Percentiles rank a stretch among this genome's conserved stretches.
Conservation (phyloP, 164 flowering plant genomes). For the Vitis riparia region DNA sequence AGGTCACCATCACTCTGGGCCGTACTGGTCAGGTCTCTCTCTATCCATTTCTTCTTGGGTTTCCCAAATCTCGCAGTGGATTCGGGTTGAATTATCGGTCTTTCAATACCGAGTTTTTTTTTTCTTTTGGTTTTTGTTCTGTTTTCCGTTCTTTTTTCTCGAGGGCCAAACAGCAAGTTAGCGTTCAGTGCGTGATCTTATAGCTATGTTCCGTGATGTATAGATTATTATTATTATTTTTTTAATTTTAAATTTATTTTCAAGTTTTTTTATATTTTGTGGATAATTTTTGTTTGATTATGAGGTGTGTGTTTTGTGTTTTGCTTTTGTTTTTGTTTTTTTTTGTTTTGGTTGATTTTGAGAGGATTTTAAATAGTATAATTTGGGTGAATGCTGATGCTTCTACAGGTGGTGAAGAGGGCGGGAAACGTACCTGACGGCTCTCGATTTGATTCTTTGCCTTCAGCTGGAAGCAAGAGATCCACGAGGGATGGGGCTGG, state of each 20-base stretch:
- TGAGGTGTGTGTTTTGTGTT: too few species aligned
- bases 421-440: not conserved
- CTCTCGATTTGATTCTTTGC: not conserved
- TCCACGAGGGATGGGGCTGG: not conserved
- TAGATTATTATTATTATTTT: too few species aligned
- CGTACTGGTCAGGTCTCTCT: conserved; percentile 2
- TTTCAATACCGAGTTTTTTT: not conserved
- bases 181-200: too few species aligned
- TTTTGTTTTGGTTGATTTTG: not conserved
- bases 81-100: not conserved
- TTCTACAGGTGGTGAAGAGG: conserved; percentile 4
- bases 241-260: too few species aligned
- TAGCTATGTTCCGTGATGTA: too few species aligned
- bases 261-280: too few species aligned
- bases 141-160: too few species aligned
- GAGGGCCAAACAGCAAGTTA: too few species aligned
- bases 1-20: conserved; percentile 6
- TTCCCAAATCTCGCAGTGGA: not conserved
- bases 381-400: too few species aligned
- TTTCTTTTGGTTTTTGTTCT: not conserved
- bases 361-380: too few species aligned
- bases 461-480: not conserved
- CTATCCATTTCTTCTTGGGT: not conserved
- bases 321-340: not conserved
- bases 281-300: too few species aligned